Evolutionary conservation across 345 rosid species (phyloP).

Genomic region (Dipteronia dyeriana): DNA sequence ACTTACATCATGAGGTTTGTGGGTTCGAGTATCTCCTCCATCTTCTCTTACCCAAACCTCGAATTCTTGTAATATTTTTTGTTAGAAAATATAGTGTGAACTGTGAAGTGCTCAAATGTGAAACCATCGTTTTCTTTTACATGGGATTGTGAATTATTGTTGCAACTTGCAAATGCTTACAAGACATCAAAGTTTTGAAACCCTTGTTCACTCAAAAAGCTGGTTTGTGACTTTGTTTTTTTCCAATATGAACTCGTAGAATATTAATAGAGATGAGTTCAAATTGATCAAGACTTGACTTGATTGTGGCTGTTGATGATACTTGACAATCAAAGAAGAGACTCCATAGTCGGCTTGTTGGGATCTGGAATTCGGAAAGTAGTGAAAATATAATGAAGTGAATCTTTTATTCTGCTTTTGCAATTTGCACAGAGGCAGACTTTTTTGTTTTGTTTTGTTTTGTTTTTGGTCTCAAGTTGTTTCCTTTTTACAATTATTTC

Average conservation of each 20-base stretch:
- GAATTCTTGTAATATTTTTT: too few relatives aligned
- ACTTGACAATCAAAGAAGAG: too few relatives aligned
- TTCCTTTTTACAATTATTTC: neutral
- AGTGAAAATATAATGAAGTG: neutral
- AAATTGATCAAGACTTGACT: neutral
- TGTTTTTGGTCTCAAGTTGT: neutral
- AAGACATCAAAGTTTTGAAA: neutral
- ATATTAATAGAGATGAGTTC: too few relatives aligned
- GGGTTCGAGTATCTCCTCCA: too few relatives aligned
- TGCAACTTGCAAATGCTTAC: neutral
- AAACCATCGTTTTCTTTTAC: neutral
- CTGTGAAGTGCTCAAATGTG: neutral
- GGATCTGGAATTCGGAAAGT: neutral
- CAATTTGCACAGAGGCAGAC: neutral
- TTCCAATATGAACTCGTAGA: neutral
- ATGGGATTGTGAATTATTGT: neutral
- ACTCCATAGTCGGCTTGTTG: neutral
- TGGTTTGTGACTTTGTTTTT: too few relatives aligned
- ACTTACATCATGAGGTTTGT: too few relatives aligned
- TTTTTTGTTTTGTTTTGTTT: neutral
- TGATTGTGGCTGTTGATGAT: too few relatives aligned
- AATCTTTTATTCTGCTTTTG: neutral
- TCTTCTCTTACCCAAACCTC: too few relatives aligned
- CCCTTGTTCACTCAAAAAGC: neutral
- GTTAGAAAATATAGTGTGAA: too few relatives aligned